Evolutionary conservation across 2,329 filamentous ascomycete genomes (phyloP).

Genomic region (Trichoderma arundinaceum): DNA sequence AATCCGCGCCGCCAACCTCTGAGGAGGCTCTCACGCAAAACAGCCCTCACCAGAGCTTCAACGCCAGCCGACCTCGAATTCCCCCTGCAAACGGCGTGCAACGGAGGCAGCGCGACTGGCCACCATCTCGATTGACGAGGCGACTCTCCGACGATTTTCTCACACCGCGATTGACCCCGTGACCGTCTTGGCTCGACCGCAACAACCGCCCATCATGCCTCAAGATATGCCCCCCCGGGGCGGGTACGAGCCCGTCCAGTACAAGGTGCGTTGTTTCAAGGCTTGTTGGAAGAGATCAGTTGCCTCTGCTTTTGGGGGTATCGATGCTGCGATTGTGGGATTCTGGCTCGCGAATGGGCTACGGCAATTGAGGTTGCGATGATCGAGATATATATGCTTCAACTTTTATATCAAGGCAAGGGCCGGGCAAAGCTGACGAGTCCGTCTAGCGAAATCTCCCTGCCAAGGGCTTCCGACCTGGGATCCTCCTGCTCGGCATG

Average conservation of each 20-base stretch:
- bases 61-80: slow-evolving; percentile 14
- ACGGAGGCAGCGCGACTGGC: slow-evolving; percentile 13
- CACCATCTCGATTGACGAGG: slow-evolving; percentile 10
- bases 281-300: not conserved
- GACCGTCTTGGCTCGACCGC: slow-evolving; percentile 30
- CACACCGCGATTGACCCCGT: slow-evolving; percentile 26
- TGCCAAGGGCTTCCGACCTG: slow-evolving; percentile 85
- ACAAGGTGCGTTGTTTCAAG: slow-evolving; percentile 70
- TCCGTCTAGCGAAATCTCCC: slow-evolving; percentile 81
- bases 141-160: not conserved
- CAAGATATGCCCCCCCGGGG: slow-evolving; percentile 96
- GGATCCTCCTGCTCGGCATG: slow-evolving; percentile 76
- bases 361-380: not conserved
- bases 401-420: not conserved
- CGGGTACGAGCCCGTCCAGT: slow-evolving; percentile 96
- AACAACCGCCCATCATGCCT: slow-evolving; percentile 69
- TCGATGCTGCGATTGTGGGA: not conserved
- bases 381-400: not conserved
- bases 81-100: slow-evolving; percentile 23
- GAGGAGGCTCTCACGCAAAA: slow-evolving; percentile 30
- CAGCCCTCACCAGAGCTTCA: slow-evolving; percentile 22
- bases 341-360: not conserved
- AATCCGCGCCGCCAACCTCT: slow-evolving; percentile 20
- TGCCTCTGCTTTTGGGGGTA: not conserved
- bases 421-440: not conserved